Conservation (phyloP, 2,329 filamentous ascomycete species). For the Onygena corvina region DNA sequence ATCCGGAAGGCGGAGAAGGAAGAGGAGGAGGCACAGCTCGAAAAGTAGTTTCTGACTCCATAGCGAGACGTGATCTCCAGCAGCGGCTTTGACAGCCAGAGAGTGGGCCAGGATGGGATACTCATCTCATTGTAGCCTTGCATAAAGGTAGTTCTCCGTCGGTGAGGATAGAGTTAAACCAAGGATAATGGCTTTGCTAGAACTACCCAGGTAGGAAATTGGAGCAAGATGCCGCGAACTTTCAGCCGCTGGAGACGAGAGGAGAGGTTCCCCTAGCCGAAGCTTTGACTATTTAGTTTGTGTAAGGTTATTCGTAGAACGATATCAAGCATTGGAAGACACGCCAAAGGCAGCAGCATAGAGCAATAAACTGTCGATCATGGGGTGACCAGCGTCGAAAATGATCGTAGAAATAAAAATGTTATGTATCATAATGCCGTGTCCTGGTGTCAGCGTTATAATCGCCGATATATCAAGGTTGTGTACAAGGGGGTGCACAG, state of each 20-base stretch:
- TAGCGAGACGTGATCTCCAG: not conserved
- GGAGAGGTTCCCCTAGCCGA: too few species aligned
- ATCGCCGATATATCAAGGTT: not conserved
- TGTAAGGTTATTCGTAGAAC: too few species aligned
- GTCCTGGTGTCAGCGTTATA: too few species aligned
- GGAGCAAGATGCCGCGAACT: not conserved
- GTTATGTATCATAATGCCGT: too few species aligned
- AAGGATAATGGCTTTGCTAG: not conserved
- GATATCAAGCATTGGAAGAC: too few species aligned
- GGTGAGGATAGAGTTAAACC: not conserved
- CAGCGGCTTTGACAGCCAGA: not conserved
- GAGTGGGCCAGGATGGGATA: not conserved
- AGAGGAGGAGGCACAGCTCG: not conserved
- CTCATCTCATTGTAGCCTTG: conserved; percentile 1
- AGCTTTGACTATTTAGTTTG: too few species aligned
- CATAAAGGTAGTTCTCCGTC: too few species aligned
- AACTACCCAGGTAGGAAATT: conserved; percentile 2
- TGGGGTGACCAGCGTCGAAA: too few species aligned
- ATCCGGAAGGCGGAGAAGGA: not conserved
- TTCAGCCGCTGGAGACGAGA: not conserved
- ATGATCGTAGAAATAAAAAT: too few species aligned
- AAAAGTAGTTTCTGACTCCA: not conserved
- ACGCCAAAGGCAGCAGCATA: too few species aligned
- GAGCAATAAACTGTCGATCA: too few species aligned
- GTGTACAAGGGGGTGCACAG: too few species aligned